A percentile compares a stretch with the other conserved stretches of the same genome.
These are phyloP conservation scores for Termitomyces bulborhizus DNA, from an alignment of 768 basidiomycete genomes.

Conservation along the genomic window DNA sequence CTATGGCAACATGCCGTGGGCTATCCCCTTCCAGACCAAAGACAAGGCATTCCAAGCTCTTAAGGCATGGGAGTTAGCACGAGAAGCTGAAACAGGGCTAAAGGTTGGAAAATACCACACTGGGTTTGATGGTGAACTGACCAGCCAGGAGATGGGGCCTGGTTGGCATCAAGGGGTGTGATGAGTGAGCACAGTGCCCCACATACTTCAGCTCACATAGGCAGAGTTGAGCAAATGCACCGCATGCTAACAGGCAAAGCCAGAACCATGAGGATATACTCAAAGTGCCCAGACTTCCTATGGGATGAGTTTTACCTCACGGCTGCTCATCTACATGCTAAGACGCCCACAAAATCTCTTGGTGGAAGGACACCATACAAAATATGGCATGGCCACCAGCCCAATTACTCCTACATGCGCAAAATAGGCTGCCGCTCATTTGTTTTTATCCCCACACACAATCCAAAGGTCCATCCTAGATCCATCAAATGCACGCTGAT, in stretches of 20 bases:
- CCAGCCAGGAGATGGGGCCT: not conserved
- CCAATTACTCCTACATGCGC: not conserved
- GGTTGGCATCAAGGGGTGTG: not conserved
- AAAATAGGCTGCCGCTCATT: not conserved
- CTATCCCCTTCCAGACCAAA: not conserved
- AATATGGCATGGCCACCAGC: not conserved
- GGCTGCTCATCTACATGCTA: not conserved
- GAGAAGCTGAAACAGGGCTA: not conserved
- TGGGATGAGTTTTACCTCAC: too few species aligned
- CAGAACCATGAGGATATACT: not conserved
- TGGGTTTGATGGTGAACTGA: not conserved
- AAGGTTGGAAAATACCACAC: not conserved
- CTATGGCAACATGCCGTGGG: not conserved
- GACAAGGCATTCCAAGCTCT: not conserved
- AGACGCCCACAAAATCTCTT: not conserved
- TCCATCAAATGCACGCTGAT: not conserved
- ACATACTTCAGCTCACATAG: not conserved
- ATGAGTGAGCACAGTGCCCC: too few species aligned
- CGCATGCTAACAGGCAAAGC: not conserved
- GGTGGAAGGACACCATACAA: not conserved
- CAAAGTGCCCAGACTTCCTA: too few species aligned
- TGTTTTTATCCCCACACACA: not conserved
- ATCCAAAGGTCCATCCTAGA: not conserved
- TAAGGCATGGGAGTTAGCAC: not conserved
- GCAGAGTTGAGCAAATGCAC: not conserved